Evolutionary conservation across 257 asterid species (phyloP).

Genomic region (Nicotiana undulata): DNA sequence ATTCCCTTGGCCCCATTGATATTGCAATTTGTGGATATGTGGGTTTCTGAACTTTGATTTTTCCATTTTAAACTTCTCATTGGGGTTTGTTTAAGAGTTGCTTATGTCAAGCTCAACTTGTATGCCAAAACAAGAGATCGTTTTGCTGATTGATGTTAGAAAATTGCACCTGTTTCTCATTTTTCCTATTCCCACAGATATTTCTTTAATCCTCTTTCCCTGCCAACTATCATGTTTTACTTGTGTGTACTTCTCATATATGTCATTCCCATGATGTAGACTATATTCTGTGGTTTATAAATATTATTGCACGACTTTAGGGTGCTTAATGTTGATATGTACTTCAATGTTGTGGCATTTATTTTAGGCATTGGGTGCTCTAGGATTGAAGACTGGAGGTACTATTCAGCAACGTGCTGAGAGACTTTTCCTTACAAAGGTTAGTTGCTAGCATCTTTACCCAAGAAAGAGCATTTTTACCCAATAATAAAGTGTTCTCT

Average conservation of each 20-base stretch:
- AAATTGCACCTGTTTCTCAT: background rate
- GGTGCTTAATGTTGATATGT: background rate
- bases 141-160: background rate
- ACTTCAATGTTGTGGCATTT: slow-evolving; percentile 12
- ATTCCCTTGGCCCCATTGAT: background rate
- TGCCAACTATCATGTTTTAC: background rate
- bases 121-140: background rate
- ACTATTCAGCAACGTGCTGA: slow-evolving; percentile 91
- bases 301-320: background rate
- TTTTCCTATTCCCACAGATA: background rate
- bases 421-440: slow-evolving; percentile 90
- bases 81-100: background rate
- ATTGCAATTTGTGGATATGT: background rate
- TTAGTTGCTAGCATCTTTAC: slow-evolving; percentile 17
- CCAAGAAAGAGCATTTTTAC: background rate
- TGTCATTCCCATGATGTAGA: background rate
- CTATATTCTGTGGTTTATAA: background rate
- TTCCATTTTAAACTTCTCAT: background rate
- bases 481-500: background rate
- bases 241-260: background rate
- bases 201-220: background rate
- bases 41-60: background rate
- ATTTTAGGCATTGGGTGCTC: slow-evolving; percentile 68
- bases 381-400: slow-evolving; percentile 93
- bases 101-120: background rate